Evolutionary conservation across 139 green algal genomes (phyloP).

Genomic region (Diplosphaera chodatii): DNA sequence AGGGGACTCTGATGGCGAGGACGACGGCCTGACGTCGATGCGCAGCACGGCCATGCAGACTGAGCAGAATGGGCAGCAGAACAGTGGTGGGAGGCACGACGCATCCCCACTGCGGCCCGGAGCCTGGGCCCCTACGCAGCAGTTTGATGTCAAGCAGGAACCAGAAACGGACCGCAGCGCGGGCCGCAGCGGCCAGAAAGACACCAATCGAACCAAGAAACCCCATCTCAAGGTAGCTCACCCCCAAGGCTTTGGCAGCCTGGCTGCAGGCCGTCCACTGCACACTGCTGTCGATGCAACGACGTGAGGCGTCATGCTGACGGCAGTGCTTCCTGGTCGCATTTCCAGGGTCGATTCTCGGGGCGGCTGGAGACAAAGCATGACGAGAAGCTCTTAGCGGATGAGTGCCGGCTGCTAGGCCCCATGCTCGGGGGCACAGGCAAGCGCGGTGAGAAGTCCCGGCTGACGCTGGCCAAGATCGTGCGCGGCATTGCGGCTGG

Average conservation of each 20-base stretch:
- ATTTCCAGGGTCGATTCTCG: slow-evolving; percentile 68
- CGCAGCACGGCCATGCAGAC: too few relatives aligned
- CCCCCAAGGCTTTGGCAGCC: too few relatives aligned
- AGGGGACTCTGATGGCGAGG: not conserved
- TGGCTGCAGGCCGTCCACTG: too few relatives aligned
- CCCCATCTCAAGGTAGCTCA: not conserved
- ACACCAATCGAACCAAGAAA: not conserved
- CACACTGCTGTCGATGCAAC: too few relatives aligned
- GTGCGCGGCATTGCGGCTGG: slow-evolving; percentile 71
- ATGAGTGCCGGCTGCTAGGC: slow-evolving; percentile 72
- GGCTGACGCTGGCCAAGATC: slow-evolving; percentile 76
- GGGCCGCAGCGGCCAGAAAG: not conserved
- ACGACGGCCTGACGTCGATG: not conserved
- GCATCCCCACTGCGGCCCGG: not conserved
- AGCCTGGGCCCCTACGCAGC: not conserved
- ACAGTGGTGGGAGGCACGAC: not conserved
- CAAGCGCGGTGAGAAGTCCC: slow-evolving; percentile 55
- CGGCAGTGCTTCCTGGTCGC: not conserved
- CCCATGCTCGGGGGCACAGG: slow-evolving; percentile 62
- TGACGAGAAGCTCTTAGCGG: slow-evolving; percentile 68
- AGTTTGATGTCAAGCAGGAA: slow-evolving; percentile 10
- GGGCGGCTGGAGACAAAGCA: slow-evolving; percentile 76
- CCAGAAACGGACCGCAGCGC: not conserved
- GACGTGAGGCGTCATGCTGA: not conserved
- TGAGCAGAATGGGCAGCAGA: not conserved